Base-by-base conservation (phyloP, 495 filamentous ascomycete genomes). In the Aspergillus olivimuriae region DNA sequence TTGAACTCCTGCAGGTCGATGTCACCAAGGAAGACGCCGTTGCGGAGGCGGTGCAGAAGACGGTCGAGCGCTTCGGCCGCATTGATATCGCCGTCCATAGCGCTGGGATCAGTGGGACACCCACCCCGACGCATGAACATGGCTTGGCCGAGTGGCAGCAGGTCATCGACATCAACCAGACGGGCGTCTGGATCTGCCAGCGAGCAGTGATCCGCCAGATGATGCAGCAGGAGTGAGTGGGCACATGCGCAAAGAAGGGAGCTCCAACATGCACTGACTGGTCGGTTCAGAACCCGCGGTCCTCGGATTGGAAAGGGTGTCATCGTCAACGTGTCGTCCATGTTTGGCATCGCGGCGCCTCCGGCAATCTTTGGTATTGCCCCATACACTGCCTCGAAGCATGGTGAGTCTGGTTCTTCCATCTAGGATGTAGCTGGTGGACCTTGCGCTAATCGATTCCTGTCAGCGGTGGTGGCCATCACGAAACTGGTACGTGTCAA, bases 61-160 rank as follows among this genome's bases (percentile, higher is more conserved):
- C 45, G 0, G 52, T 41, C 2, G 33, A 53, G 1, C 47, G 58
- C 4, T 71, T 61, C 8, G 63, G 69, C 12, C 53, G 72, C 18
- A 63, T 81, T 14, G 76, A 81, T 39, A 73, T 79, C 16, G 46
- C 76, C 0, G 59, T 80, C 22, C 72, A 75, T 45, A 72, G 73
- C 16, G 67, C 68, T 10, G 77, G 68, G 0, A 52, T 63, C 1
- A 34, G 39, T 26, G 55, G 59, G 6, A 39, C 21, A 0, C 38
- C 60, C 0, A 45, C 44, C 0, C 41, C 53, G 0, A 69, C 70
- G 4, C 51, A 62, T 20, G 48, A 69, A 12, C 55, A 61, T 34
- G 38, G 50, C 11, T 43, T 65, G 28, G 54, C 47, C 2, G 62
- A 70, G n/a, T 74, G 67, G 59, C 48, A 59, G 35, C 60, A 59